Evolutionary conservation across 2,329 filamentous ascomycete genomes (phyloP), one percentile per base, ranked within the genome.

Genomic region (Aphanocladium album): DNA sequence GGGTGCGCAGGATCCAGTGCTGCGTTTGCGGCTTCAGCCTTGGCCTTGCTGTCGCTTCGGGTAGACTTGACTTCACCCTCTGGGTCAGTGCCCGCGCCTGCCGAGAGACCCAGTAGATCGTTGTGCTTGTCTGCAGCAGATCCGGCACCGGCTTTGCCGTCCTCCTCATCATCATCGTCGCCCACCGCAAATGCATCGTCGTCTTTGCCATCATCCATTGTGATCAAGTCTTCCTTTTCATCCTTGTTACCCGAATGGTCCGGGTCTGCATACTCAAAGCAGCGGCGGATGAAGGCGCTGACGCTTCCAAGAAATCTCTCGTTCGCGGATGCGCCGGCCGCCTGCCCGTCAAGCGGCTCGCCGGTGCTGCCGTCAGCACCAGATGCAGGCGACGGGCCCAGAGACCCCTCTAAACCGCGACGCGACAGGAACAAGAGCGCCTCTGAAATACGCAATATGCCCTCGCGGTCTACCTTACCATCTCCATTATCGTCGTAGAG

Each of bases 241-340:
- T 74, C 74, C 62, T 85, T 80, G 64, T 86, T 83, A 71, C 83
- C 81, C 1, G 89, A 87, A 64, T 90, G 88, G 69, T 96, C 93
- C 1, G 95, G 93, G 70, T 99, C 95, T 6, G 95, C 95, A 70
- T 99, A 99, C 74, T 99, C 95, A 66, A 99, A 99, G 74, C 95
- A 99, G 62, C 95, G 85, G 65, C 93, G 84, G 62, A 98, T 99
- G 71, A 99, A 99, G 2, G 92, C 92, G 67, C 91, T 96, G 57
- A 99, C 92, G 64, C 93, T 96, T 63, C 89, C 90, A 27, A 99
- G 77, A 70, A 99, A 98, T 57, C 88, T 85, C 73, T 98, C 95
- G 65, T 96, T 95, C 45, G 88, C 85, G 60, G 90, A 79, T 68
- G 80, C 77, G n/a, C 80, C 81, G 52, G 74, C 78, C 65, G 76